phyloP scores from a whole-genome alignment of 2,329 filamentous ascomycete genomes.

The Xylariomycetidae sp. region DNA sequence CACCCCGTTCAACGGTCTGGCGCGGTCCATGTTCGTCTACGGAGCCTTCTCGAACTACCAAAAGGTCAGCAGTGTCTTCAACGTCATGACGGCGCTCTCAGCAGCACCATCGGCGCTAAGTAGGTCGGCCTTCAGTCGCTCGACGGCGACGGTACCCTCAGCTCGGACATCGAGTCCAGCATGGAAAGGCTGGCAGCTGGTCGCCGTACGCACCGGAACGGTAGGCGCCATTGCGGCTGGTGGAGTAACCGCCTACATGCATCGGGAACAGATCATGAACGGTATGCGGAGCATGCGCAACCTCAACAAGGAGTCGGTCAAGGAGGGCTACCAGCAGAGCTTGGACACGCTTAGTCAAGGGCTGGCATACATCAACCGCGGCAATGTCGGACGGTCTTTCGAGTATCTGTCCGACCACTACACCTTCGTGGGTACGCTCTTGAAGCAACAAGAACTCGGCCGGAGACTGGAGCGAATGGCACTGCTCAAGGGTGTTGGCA shows the following conservation, averaged over 20 bases:
- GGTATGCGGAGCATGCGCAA: constrained; percentile 40
- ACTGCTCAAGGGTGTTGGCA: constrained; percentile 56
- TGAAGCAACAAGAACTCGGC: constrained; percentile 66
- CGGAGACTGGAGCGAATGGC: constrained; percentile 59
- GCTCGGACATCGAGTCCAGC: constrained; percentile 27
- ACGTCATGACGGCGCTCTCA: constrained; percentile 48
- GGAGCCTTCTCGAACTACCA: constrained; percentile 55
- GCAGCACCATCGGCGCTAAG: constrained; percentile 40
- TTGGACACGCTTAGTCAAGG: constrained; percentile 46
- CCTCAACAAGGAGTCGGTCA: constrained; percentile 41
- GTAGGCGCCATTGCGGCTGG: constrained; percentile 76
- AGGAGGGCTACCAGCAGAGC: constrained; percentile 42
- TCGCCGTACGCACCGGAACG: constrained; percentile 75
- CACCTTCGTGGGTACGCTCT: constrained; percentile 75
- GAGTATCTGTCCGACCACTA: constrained; percentile 77
- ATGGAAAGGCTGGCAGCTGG: constrained; percentile 52
- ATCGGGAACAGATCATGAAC: constrained; percentile 60
- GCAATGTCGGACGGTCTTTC: constrained; percentile 61
- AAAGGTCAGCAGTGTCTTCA: constrained; percentile 50
- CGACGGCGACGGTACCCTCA: constrained; percentile 15
- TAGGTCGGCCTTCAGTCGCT: constrained; percentile 29
- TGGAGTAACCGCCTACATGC: constrained; percentile 73
- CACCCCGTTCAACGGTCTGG: constrained; percentile 70
- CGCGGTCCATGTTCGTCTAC: constrained; percentile 54
- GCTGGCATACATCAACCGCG: constrained; percentile 51